Percentiles rank a stretch among this genome's conserved stretches.
These are phyloP conservation scores for Austroboletus eburneus DNA, from an alignment of 768 basidiomycete species.

Conservation along the genomic window DNA sequence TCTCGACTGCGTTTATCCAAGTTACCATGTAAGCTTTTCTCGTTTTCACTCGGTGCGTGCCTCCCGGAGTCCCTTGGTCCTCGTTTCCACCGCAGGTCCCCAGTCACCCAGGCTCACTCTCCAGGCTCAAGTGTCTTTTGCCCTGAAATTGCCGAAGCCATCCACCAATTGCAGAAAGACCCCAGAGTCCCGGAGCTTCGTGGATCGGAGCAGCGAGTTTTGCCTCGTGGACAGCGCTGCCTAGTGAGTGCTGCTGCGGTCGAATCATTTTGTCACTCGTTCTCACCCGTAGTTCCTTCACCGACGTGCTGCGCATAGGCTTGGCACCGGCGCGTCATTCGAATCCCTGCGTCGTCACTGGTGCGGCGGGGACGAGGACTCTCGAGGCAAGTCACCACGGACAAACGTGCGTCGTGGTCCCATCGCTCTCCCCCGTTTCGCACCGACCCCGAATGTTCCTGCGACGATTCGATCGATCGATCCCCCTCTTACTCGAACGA, in stretches of 20 bases:
- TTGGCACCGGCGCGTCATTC: no score
- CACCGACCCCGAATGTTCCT: no score
- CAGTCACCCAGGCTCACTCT: conserved; percentile 36
- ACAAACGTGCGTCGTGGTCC: no score
- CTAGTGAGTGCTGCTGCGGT: conserved; percentile 58
- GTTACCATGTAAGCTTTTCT: conserved; percentile 45
- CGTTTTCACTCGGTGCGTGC: no score
- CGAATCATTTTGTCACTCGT: not conserved
- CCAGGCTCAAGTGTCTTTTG: conserved; percentile 54
- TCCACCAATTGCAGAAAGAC: conserved; percentile 67
- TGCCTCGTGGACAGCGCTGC: conserved; percentile 94
- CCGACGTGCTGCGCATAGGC: conserved; percentile 80
- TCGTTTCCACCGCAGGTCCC: conserved; percentile 26
- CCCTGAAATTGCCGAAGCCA: conserved; percentile 64
- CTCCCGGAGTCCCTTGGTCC: no score
- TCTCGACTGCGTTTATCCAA: conserved; percentile 64
- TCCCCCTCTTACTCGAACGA: no score
- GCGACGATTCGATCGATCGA: no score
- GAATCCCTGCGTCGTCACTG: no score
- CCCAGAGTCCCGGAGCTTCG: conserved; percentile 48
- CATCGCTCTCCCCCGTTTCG: no score
- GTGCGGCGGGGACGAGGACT: no score
- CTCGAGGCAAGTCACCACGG: no score
- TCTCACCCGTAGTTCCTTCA: conserved; percentile 64
- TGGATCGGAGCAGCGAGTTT: conserved; percentile 68